Percentiles rank a stretch among this genome's conserved stretches.
Evolutionary conservation across 352 stramenopile genomes (phyloP).

Genomic region (Globisporangium nagaii): DNA sequence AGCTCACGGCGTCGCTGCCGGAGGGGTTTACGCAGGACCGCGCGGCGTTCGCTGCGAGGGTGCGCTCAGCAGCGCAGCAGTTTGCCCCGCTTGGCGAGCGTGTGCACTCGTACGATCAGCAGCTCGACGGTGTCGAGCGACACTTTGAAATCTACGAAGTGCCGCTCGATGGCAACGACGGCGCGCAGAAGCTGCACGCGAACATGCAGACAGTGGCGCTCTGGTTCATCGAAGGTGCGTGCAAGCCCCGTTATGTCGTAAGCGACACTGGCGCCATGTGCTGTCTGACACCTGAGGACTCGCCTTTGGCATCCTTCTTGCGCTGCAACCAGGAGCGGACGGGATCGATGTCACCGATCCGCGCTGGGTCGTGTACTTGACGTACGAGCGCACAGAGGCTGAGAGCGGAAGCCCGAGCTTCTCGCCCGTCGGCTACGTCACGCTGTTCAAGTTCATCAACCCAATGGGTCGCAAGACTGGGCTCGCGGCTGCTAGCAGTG

Average conservation of each 20-base stretch:
- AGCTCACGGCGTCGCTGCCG: slow-evolving; percentile 41
- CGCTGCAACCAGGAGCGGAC: slow-evolving; percentile 40
- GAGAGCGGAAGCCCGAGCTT: slow-evolving; percentile 16
- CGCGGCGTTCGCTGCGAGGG: slow-evolving; percentile 21
- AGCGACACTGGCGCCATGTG: too few relatives aligned
- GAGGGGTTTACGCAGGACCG: slow-evolving; percentile 36
- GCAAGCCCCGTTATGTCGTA: too few relatives aligned
- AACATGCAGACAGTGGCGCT: slow-evolving; percentile 72
- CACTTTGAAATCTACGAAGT: slow-evolving; percentile 73
- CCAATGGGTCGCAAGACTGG: slow-evolving; percentile 59
- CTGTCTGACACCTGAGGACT: too few relatives aligned
- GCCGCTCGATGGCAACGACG: slow-evolving; percentile 42
- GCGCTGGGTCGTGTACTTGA: slow-evolving; percentile 74
- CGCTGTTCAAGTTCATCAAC: slow-evolving; percentile 81
- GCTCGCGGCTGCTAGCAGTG: background rate
- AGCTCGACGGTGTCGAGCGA: slow-evolving; percentile 13
- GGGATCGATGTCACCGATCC: slow-evolving; percentile 65
- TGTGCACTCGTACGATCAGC: slow-evolving; percentile 32
- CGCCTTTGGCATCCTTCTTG: background rate
- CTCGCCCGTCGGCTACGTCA: slow-evolving; percentile 61
- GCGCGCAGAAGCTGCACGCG: slow-evolving; percentile 43
- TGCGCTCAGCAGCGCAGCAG: slow-evolving; percentile 12
- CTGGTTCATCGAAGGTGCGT: slow-evolving; percentile 88
- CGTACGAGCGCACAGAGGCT: slow-evolving; percentile 43
- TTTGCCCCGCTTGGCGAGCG: slow-evolving; percentile 42